Evolutionary conservation across 129 eudicot species (phyloP), one percentile per base, ranked within the genome.

Genomic region (Smallanthus sonchifolius): DNA sequence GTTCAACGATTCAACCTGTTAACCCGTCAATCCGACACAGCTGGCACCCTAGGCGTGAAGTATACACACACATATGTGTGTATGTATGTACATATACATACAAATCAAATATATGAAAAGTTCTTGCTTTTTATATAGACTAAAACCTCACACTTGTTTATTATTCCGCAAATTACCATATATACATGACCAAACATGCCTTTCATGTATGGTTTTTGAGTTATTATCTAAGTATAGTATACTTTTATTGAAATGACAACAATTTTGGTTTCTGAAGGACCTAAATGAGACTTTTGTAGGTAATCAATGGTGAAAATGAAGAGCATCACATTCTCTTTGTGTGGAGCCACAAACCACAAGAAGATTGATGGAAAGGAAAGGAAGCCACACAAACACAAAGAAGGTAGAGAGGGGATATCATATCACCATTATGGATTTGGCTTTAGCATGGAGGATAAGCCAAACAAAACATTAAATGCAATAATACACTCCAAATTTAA

Each of bases 331-430:
- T 69, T 70, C 69, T 77, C 61, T 64, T 34, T 7, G 36, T 56
- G 82, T 82, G 77, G 85, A 82, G 75, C 85, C 85, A 65, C 78
- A 64, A 35, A 47, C 75, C 56, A 51, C 38, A 52, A 7, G 32
- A 57, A 62, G 71, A 69, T 55, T 69, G 84, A 75, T 72, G 70
- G 81, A 71, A 69, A 76, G 57, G 67, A 80, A 74, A 54, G 75
- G 32, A 81, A 81, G 52, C 84, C 81, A 81, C 84, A 76, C 37
- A 70, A 16, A 57, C 20, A 35, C 67, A 61, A 61, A 35, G 67
- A 61, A 68, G 81, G 68, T 70, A 62, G 75, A 37, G 76, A 56
- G 47, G 42, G 60, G 57, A 65, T 65, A 32, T 59, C 70, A 60
- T 69, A 43, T 59, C 76, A 60, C 48, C 52, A 61, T 63, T 64